Evolutionary conservation across 495 filamentous ascomycete species (phyloP).

Genomic region (Penicillium silybi): DNA sequence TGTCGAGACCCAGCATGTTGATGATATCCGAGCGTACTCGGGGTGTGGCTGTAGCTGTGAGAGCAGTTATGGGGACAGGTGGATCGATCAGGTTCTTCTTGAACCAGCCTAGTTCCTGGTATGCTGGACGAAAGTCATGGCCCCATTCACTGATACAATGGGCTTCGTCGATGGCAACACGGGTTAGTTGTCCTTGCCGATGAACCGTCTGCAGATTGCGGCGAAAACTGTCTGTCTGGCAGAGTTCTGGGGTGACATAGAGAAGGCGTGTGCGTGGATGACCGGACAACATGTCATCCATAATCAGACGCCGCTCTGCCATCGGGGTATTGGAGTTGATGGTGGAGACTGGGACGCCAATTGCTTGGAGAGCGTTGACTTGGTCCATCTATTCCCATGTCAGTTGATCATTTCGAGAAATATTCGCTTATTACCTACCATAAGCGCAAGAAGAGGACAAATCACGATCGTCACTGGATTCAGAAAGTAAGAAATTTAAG

Average conservation of each 20-base stretch:
- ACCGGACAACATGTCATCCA: slow-evolving; percentile 77
- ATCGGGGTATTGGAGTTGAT: slow-evolving; percentile 76
- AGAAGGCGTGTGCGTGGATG: slow-evolving; percentile 80
- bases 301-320: slow-evolving; percentile 60
- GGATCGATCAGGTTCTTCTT: slow-evolving; percentile 70
- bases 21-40: slow-evolving; percentile 79
- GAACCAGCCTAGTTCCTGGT: slow-evolving; percentile 87
- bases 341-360: slow-evolving; percentile 74
- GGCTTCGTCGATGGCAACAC: slow-evolving; percentile 90
- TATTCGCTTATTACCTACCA: slow-evolving; percentile 51
- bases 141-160: slow-evolving; percentile 99
- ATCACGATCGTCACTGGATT: slow-evolving; percentile 79
- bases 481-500: slow-evolving; percentile 2
- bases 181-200: slow-evolving; percentile 72
- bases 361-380: slow-evolving; percentile 70
- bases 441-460: slow-evolving; percentile 83
- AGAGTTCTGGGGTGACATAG: slow-evolving; percentile 92
- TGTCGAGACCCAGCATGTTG: slow-evolving; percentile 62
- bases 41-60: slow-evolving; percentile 85
- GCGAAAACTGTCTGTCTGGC: slow-evolving; percentile 73
- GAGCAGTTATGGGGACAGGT: slow-evolving; percentile 79
- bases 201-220: slow-evolving; percentile 69
- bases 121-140: slow-evolving; percentile 92
- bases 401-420: neutral
- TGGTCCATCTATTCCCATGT: slow-evolving; percentile 67